These are phyloP conservation scores for Pleurotus eryngii DNA, from an alignment of 768 basidiomycete genomes.

Conservation along the genomic window DNA sequence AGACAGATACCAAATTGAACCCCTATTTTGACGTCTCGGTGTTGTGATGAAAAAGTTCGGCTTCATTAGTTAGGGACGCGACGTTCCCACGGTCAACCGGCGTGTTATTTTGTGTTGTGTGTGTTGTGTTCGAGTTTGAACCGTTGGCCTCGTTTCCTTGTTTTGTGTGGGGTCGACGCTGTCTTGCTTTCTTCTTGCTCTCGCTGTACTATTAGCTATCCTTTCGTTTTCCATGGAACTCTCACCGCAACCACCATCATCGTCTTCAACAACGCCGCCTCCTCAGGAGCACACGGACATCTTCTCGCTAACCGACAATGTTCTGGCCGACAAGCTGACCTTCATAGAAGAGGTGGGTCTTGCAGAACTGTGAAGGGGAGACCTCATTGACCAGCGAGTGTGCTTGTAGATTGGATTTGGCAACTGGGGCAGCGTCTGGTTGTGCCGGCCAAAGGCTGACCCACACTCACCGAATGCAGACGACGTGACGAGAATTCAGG, in stretches of 20 bases:
- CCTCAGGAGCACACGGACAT: constrained; percentile 50
- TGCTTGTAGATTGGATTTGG: constrained; percentile 76
- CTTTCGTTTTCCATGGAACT: constrained; percentile 25
- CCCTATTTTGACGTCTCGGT: neutral
- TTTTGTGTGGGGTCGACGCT: constrained; percentile 8
- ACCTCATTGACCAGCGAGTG: constrained; percentile 10
- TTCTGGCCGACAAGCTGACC: constrained; percentile 63
- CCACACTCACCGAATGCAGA: constrained; percentile 29
- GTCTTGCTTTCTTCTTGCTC: constrained; percentile 34
- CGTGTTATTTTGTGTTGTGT: constrained; percentile 9
- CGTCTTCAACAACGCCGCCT: constrained; percentile 33
- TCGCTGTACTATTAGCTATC: constrained; percentile 52
- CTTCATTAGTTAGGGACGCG: neutral
- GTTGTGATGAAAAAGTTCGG: neutral
- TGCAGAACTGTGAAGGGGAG: constrained; percentile 1
- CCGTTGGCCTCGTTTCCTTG: constrained; percentile 8
- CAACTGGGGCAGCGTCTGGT: constrained; percentile 92
- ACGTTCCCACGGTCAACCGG: constrained; percentile 1
- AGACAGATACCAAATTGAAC: too few species aligned
- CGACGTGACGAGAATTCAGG: constrained; percentile 32
- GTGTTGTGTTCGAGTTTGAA: constrained; percentile 4
- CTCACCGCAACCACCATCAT: constrained; percentile 36
- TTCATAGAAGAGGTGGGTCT: constrained; percentile 69
- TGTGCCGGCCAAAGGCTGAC: constrained; percentile 60
- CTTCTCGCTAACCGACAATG: constrained; percentile 73